phyloP scores from a whole-genome alignment of 169 alveolate genomes.

The Toxoplasma gondii region DNA sequence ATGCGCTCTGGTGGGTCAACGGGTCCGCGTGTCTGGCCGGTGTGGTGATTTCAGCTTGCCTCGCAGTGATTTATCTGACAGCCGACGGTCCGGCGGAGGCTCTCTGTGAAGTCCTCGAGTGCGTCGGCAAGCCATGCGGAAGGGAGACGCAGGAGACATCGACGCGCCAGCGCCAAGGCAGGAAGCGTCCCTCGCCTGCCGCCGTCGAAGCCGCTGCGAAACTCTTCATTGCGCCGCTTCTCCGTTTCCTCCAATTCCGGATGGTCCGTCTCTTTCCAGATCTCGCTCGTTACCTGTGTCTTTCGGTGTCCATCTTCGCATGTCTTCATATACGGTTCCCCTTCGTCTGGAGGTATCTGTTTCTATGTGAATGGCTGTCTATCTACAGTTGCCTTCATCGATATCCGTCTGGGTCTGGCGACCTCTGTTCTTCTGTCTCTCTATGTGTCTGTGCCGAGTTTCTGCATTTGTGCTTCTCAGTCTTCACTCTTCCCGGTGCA shows the following conservation, averaged over 20 bases:
- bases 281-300: not conserved
- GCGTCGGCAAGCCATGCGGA: not conserved
- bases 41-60: not conserved
- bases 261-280: not conserved
- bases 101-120: slow-evolving; percentile 4
- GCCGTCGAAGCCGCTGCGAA: slow-evolving; percentile 28
- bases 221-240: not conserved
- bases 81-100: slow-evolving; percentile 35
- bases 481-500: not conserved
- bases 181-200: not conserved
- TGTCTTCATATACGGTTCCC: no score
- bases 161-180: not conserved
- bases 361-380: not conserved
- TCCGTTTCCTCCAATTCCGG: slow-evolving; percentile 27
- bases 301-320: no score
- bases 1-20: no score
- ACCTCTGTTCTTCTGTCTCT: not conserved
- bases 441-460: not conserved
- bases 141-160: not conserved
- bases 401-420: not conserved
- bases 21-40: no score
- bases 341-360: no score
- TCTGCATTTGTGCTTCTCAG: not conserved
- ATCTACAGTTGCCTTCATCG: not conserved
- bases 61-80: not conserved